A percentile compares a stretch with the other conserved stretches of the same genome.
Evolutionary conservation across 2,329 filamentous ascomycete genomes (phyloP).

Genomic region (Fusarium decemcellulare): DNA sequence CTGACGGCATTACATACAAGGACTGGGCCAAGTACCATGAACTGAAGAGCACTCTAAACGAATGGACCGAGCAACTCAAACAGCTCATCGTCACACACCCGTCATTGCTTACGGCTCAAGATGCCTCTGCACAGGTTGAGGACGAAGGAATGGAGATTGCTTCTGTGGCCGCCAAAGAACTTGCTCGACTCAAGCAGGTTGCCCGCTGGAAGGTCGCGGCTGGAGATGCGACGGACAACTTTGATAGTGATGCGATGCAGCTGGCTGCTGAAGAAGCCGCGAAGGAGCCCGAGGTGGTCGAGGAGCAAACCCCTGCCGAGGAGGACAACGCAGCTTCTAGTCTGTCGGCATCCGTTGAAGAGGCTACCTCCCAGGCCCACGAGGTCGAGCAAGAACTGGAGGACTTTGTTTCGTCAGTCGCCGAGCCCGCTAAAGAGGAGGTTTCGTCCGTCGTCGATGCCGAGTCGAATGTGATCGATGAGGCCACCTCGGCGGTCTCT

Average conservation of each 20-base stretch:
- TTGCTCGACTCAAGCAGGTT: conserved; percentile 85
- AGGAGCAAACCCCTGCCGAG: conserved; percentile 48
- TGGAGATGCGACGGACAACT: conserved; percentile 82
- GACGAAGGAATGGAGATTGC: conserved; percentile 86
- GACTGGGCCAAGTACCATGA: conserved; percentile 97
- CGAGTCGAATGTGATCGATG: conserved; percentile 26
- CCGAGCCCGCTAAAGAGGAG: conserved; percentile 22
- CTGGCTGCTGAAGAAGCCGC: conserved; percentile 63
- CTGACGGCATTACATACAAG: conserved; percentile 95
- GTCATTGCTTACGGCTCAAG: conserved; percentile 76
- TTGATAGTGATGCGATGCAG: conserved; percentile 77
- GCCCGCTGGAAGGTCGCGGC: conserved; percentile 87
- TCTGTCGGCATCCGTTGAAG: conserved; percentile 26
- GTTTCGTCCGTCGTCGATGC: conserved; percentile 26
- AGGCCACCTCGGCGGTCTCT: conserved; percentile 32
- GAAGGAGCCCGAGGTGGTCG: conserved; percentile 34
- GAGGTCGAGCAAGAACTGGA: conserved; percentile 39
- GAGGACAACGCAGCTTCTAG: conserved; percentile 42
- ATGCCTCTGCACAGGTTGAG: conserved; percentile 78
- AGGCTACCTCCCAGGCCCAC: conserved; percentile 25
- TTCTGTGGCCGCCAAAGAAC: conserved; percentile 82
- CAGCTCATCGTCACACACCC: conserved; percentile 81
- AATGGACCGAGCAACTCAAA: conserved; percentile 88
- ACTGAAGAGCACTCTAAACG: conserved; percentile 84
- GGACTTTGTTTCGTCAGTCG: conserved; percentile 39